These are phyloP conservation scores for Citrus maxima DNA, from an alignment of 345 rosid genomes.

Conservation along the genomic window DNA sequence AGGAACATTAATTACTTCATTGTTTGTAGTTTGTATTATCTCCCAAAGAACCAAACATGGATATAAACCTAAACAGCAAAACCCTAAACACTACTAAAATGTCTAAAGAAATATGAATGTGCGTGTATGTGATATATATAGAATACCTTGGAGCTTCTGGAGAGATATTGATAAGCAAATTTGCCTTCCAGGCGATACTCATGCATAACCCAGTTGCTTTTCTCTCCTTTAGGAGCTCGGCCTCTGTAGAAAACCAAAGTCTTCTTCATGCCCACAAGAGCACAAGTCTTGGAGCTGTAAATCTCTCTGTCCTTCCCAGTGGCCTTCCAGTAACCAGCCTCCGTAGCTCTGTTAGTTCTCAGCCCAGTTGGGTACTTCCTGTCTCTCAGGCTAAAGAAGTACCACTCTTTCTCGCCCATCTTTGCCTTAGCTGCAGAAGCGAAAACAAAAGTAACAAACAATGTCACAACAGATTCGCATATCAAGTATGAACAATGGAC, in stretches of 20 bases:
- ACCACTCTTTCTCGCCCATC: slow-evolving; percentile 98
- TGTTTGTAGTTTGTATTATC: background rate
- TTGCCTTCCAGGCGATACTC: slow-evolving; percentile 96
- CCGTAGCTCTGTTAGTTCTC: slow-evolving; percentile 90
- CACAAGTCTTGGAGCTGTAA: slow-evolving; percentile 73
- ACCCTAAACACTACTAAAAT: background rate
- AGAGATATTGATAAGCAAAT: slow-evolving; percentile 75
- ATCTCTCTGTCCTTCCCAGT: slow-evolving; percentile 94
- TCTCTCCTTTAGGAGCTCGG: slow-evolving; percentile 91
- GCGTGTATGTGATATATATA: too few species aligned
- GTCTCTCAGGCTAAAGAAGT: slow-evolving; percentile 79
- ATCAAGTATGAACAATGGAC: background rate
- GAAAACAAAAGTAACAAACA: background rate
- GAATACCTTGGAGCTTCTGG: slow-evolving; percentile 69
- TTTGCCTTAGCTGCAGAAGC: slow-evolving; percentile 67
- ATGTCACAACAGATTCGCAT: too few species aligned
- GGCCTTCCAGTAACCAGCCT: slow-evolving; percentile 98
- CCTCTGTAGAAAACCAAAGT: slow-evolving; percentile 88
- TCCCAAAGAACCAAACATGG: background rate
- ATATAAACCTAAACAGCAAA: background rate
- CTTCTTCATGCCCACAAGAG: slow-evolving; percentile 93
- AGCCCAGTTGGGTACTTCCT: slow-evolving; percentile 95
- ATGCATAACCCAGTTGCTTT: slow-evolving; percentile 97
- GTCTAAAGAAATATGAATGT: too few species aligned
- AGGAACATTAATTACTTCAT: background rate